These are phyloP conservation scores for Neltuma alba DNA, from an alignment of 306 rosid species.

Conservation along the genomic window DNA sequence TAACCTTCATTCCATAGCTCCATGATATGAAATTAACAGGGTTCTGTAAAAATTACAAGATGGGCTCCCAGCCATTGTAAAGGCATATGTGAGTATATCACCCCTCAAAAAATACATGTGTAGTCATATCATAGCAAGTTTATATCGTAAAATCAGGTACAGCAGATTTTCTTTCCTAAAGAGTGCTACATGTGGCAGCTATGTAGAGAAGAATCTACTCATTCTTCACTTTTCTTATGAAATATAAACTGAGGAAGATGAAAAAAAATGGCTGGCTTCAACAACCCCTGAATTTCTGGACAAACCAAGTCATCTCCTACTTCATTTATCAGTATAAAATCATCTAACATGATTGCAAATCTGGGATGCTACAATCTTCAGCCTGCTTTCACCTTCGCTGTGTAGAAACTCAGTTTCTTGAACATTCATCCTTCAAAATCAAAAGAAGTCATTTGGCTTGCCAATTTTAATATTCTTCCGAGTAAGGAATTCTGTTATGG, in stretches of 20 bases:
- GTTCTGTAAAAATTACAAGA: not conserved
- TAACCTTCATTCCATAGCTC: not conserved
- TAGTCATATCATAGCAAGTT: not conserved
- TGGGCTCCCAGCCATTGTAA: not conserved
- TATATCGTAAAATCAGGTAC: not conserved
- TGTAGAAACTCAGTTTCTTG: constrained; percentile 13
- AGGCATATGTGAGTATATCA: not conserved
- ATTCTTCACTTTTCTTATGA: not conserved
- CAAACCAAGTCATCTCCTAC: constrained; percentile 10
- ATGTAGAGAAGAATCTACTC: not conserved
- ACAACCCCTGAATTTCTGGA: constrained; percentile 12
- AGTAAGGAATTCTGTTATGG: constrained; percentile 65
- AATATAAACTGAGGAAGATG: not conserved
- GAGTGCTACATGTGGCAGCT: not conserved
- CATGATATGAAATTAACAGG: not conserved
- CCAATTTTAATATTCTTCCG: constrained; percentile 71
- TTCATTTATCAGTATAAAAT: constrained; percentile 1
- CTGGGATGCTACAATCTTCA: constrained; percentile 14
- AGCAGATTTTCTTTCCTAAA: not conserved
- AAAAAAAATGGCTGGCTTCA: not conserved
- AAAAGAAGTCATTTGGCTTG: constrained; percentile 69
- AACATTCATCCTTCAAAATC: constrained; percentile 34
- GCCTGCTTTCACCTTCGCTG: constrained; percentile 1
- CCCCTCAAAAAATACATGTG: not conserved
- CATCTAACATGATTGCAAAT: constrained; percentile 19